Base-by-base conservation (phyloP, 2,329 filamentous ascomycete genomes). In the Epichloe brachyelytri region DNA sequence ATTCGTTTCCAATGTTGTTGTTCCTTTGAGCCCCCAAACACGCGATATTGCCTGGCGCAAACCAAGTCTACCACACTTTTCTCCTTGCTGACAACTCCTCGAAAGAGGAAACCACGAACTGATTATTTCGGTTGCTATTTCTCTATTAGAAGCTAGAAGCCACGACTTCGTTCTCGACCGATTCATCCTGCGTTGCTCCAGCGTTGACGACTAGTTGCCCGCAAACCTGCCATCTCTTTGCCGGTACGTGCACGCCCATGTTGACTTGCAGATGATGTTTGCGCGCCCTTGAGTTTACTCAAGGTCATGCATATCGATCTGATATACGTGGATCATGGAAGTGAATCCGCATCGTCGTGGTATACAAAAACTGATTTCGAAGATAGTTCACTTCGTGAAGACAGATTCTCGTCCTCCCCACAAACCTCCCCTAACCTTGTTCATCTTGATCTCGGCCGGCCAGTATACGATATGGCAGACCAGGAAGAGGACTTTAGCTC, bases 401-500 rank as follows among this genome's bases (percentile, higher is more conserved):
- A 15, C 46, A 43, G 38, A 52, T 49, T 46, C 10, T 14, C 41
- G 22, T 30, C 38, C 8, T 19, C 43, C 43, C 4, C 36, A 47
- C 39, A 43, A 51, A 39, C 55, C 12, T 45, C 51, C 47, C 58
- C 58, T 30, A 59, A 50, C 49, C 54, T 52, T 33, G 50, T 51
- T 22, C 51, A 57, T 19, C 56, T 55, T 55, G 41, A 54, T 8
- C 53, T 56, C 49, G 51, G 55, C 44, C 36, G 50, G 33, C 36
- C 48, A 50, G 43, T 56, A 54, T 56, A 56, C 60, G 62, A 56
- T 57, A 94, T 94, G 88, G 86, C 85, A 52, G 88, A 94, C 58
- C 72, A 77, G 65, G 86, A 91, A 68, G 86, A 90, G 64, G 88
- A 95, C 66, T 91, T 85, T 66, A 85, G 82, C 69, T 80, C 84